Percentiles rank a stretch among this genome's conserved stretches.
Evolutionary conservation across 2,329 filamentous ascomycete genomes (phyloP).

Genomic region (Phialophora expanda): DNA sequence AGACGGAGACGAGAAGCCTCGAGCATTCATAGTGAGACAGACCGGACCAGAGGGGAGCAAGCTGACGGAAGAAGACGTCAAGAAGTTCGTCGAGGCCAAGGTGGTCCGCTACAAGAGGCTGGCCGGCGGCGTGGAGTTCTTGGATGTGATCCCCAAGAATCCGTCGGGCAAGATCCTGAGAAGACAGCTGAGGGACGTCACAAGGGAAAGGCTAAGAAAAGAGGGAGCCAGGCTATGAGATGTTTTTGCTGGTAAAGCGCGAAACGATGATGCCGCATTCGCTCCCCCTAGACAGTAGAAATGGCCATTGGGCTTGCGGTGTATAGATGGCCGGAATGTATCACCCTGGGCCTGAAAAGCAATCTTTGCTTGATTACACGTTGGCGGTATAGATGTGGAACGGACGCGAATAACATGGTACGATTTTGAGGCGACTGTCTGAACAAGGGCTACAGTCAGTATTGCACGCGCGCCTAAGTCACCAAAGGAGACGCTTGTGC

Average conservation of each 20-base stretch:
- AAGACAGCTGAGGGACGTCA: conserved; percentile 32
- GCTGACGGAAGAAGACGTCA: conserved; percentile 50
- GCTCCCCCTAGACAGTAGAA: not conserved
- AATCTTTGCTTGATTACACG: not conserved
- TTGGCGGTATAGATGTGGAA: not conserved
- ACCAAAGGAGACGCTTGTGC: not conserved
- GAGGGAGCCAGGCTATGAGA: conserved; percentile 30
- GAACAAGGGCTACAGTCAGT: not conserved
- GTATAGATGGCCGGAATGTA: too few relatives aligned
- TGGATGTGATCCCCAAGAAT: conserved; percentile 57
- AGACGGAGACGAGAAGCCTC: conserved; percentile 43
- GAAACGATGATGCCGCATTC: not conserved
- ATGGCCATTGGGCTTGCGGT: too few relatives aligned
- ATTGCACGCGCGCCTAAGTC: not conserved
- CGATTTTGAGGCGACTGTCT: not conserved
- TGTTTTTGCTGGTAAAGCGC: not conserved
- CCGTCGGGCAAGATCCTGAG: conserved; percentile 58
- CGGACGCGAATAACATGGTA: not conserved
- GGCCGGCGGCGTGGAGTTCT: conserved; percentile 55
- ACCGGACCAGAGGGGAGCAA: conserved; percentile 23
- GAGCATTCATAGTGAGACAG: conserved; percentile 53
- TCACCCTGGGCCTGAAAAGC: not conserved
- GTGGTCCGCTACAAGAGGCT: conserved; percentile 57
- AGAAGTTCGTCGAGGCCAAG: conserved; percentile 37
- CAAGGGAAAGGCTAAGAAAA: conserved; percentile 29